Percentiles rank a stretch among this genome's conserved stretches.
phyloP scores from a whole-genome alignment of 176 grass and related monocot genomes.

The Echinochloa phyllopogon region DNA sequence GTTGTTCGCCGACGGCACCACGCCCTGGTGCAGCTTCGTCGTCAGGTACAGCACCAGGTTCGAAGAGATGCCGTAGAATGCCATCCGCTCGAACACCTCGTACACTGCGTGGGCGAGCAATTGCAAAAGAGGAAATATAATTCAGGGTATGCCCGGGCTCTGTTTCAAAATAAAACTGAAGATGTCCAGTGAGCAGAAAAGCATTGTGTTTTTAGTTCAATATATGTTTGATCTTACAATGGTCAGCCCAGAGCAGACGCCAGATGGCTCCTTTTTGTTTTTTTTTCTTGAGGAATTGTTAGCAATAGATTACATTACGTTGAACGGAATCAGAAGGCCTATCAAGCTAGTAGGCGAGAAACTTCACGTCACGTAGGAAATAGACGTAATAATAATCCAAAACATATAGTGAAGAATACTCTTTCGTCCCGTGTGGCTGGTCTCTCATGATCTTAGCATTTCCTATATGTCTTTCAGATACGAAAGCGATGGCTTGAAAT shows the following conservation, averaged over 20 bases:
- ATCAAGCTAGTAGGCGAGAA: not conserved
- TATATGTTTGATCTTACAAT: too few relatives aligned
- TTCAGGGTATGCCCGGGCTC: not conserved
- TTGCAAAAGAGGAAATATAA: not conserved
- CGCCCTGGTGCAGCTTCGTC: constrained; percentile 76
- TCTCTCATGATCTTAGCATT: not conserved
- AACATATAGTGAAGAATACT: not conserved
- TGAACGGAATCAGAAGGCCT: not conserved
- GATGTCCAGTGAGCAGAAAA: too few relatives aligned
- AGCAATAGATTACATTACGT: not conserved
- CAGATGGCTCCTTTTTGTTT: too few relatives aligned
- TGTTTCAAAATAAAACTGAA: not conserved
- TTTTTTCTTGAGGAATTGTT: not conserved
- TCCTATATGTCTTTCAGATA: not conserved
- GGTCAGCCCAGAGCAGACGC: too few relatives aligned
- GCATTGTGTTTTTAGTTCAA: not conserved
- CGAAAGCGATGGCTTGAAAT: constrained; percentile 5
- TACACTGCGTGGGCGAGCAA: constrained; percentile 49
- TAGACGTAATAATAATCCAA: not conserved
- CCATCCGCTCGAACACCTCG: constrained; percentile 95
- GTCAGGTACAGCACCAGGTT: constrained; percentile 94
- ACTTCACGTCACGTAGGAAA: not conserved
- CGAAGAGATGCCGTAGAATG: constrained; percentile 89
- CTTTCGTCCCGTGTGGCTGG: not conserved
- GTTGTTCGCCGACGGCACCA: constrained; percentile 78